Evolutionary conservation across 2,329 filamentous ascomycete genomes (phyloP).

Genomic region (Fusarium bactridioides): DNA sequence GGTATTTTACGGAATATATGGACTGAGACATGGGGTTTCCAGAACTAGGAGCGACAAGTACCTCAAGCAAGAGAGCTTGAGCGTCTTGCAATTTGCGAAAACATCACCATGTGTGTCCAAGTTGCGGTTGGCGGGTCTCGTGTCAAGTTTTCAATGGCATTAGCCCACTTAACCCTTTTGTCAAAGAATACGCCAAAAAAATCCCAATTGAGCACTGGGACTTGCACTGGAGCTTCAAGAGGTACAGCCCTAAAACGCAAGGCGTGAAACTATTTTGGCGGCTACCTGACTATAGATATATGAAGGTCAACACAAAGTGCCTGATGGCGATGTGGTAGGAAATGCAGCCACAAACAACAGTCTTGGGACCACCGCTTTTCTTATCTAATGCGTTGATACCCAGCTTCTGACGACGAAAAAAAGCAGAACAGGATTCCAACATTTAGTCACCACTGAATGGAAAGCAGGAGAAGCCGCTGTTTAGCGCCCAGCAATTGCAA

Average conservation of each 20-base stretch:
- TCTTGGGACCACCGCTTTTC: neutral
- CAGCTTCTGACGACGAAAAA: constrained; percentile 8
- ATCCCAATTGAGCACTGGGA: constrained; percentile 27
- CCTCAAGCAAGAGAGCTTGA: neutral
- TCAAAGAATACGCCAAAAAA: constrained; percentile 22
- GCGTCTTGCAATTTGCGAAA: constrained; percentile 15
- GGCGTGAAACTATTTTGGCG: neutral
- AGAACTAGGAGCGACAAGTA: neutral
- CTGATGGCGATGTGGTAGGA: neutral
- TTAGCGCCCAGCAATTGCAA: constrained; percentile 30
- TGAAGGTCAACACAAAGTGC: neutral
- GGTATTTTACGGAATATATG: constrained; percentile 1
- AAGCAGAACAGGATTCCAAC: constrained; percentile 15
- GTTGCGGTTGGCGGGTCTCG: constrained; percentile 36
- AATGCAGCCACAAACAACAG: neutral
- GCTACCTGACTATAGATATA: neutral
- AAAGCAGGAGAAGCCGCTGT: constrained; percentile 24
- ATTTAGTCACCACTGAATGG: constrained; percentile 13
- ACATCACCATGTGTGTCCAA: constrained; percentile 25
- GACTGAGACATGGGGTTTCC: neutral
- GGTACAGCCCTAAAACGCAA: neutral
- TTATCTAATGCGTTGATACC: constrained; percentile 23
- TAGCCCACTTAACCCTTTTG: constrained; percentile 34
- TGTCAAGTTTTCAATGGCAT: constrained; percentile 37
- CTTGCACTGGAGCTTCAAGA: neutral